Base-by-base conservation (phyloP, 129 eudicot genomes). In the Flaveria trinervia region DNA sequence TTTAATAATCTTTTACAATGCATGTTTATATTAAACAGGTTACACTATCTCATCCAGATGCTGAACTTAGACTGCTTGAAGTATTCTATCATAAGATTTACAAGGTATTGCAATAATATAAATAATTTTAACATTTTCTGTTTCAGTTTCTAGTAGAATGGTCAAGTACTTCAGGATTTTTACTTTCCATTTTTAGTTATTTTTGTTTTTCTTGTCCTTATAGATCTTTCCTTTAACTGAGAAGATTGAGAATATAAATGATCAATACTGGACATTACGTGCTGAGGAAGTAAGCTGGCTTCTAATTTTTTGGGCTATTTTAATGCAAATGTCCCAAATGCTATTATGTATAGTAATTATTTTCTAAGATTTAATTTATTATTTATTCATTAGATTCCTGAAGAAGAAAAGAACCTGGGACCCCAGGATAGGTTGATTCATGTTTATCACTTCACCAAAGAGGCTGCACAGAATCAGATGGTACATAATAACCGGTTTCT, bases 71-170 rank as follows among this genome's bases (percentile, higher is more conserved):
- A 84, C 51, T 94, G 81, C 93, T 94, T 74, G 98, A 94, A 89
- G 98, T 94, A 76, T 94, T 94, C 89, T 91, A 94, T 81, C 98
- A 94, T 91, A 94, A 94, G 88, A 94, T 94, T 45, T 94, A 94
- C 77, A 94, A 94, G 98, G 98, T 94, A 80, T 82, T 62, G 18
- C 33, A 46, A 20, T 54, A 23, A 65, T 64, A 6, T 2, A 20
- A n/a, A 57, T 46, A 20, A 46, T 39, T 3, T 26, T n/a, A 54
- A 16, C 17, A 11, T 33, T 22, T n/a, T 39, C 12, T 52, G 44
- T 26, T 25, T 18, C 13, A 77, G 13, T 55, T 77, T 68, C 16
- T 15, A 57, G 49, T 46, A 44, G 61, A 78, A 45, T 69, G 51
- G 57, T 55, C 33, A 54, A 46, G 59, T 30, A 57, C 49, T 45